Percentiles rank a stretch among this genome's conserved stretches.
phyloP scores from a whole-genome alignment of 768 basidiomycete species.

The Antrodiella citrinella region DNA sequence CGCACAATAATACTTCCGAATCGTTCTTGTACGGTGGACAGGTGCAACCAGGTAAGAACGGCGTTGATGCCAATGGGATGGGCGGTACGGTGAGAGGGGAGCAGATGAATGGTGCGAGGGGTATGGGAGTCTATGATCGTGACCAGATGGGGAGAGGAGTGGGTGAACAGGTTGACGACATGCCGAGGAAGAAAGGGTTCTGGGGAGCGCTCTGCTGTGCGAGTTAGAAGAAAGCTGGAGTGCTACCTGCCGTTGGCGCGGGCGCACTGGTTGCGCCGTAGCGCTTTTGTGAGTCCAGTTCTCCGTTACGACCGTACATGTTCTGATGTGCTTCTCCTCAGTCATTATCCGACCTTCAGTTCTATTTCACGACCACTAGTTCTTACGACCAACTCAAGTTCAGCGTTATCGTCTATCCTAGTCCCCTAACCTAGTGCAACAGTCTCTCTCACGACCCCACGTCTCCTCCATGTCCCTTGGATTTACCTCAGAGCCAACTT shows the following conservation, averaged over 20 bases:
- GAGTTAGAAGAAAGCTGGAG: constrained; percentile 28
- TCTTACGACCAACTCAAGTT: background rate
- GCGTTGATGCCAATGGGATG: constrained; percentile 36
- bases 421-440: background rate
- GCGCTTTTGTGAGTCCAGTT: background rate
- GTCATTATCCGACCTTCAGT: background rate
- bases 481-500: background rate
- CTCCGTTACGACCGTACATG: background rate
- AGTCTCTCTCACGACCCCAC: background rate
- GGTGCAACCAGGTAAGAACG: constrained; percentile 32
- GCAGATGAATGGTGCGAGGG: constrained; percentile 29
- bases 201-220: constrained; percentile 65
- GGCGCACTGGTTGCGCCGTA: background rate
- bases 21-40: constrained; percentile 59
- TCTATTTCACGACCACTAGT: background rate
- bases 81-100: constrained; percentile 29
- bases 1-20: constrained; percentile 42
- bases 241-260: constrained; percentile 9
- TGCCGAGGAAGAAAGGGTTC: constrained; percentile 53
- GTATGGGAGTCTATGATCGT: constrained; percentile 59
- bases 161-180: constrained; percentile 59
- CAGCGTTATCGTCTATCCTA: background rate
- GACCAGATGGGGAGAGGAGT: constrained; percentile 54
- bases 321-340: background rate
- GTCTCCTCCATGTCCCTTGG: background rate